Evolutionary conservation across 768 basidiomycete genomes (phyloP), one percentile per base, ranked within the genome.

Genomic region (Auriscalpium orientale): DNA sequence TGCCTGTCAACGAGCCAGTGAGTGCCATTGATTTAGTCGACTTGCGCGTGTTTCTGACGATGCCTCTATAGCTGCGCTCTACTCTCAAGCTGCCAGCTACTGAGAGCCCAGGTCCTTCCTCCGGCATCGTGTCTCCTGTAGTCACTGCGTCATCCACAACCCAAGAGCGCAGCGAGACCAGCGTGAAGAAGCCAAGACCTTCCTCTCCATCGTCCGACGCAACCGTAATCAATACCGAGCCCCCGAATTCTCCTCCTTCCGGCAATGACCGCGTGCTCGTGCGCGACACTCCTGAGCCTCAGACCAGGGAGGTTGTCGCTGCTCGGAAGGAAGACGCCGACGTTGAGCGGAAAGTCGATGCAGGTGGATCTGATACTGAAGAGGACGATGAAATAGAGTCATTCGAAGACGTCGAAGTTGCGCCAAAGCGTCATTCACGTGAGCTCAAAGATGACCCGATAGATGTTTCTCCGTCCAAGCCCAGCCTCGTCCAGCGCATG

Each of bases 361-460:
- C 46, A 16, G 16, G 28, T 3, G 46, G 28, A n/a, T 13, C 13
- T 21, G 28, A 33, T 18, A n/a, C 40, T 55, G 47, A 56, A 20
- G 44, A 51, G 18, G 51, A 40, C 46, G 59, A 61, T 34, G 59
- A 57, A n/a, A 48, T 58, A 1, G 59, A 62, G 16, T 44, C 59
- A 47, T 13, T 40, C 28, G 56, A 54, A 36, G 51, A 56, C 33
- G 33, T 33, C 2, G 46, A 43, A 10, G 36, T 18, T 50, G 8
- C 47, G n/a, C 36, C 37, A 18, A 7, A 40, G 8, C 20, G 48
- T 51, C 50, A 37, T 2, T 13, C 21, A n/a, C 35, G 34, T 4
- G 50, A 43, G 16, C 40, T 28, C 33, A 58, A 60, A 38, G 55
- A 51, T 34, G 61, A 62, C 21, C 61, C 61, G 37, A 62, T 62